Conservation (phyloP, 176 grass and related monocot genomes). For the Elymus sibiricus region DNA sequence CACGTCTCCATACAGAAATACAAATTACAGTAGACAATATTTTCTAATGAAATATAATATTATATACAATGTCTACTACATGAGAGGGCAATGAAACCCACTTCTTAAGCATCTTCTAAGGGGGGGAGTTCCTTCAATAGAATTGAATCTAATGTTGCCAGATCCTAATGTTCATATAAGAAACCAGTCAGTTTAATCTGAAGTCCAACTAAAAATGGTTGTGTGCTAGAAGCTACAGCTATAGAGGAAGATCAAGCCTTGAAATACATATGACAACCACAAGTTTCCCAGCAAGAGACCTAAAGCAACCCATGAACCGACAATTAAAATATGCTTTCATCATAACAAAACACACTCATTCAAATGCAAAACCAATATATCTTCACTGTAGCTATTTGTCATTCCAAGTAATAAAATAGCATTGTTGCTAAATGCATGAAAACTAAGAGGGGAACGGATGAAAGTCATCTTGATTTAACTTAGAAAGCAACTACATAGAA, state of each 20-base stretch:
- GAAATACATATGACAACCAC: conserved; percentile 87
- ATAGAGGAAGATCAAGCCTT: conserved; percentile 58
- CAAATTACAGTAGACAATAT: conserved; percentile 4
- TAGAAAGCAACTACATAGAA: too few relatives aligned
- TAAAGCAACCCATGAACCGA: conserved; percentile 66
- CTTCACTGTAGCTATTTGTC: not conserved
- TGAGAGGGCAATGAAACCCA: conserved; percentile 33
- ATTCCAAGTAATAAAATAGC: not conserved
- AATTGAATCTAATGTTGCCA: conserved; percentile 95
- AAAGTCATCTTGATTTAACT: too few relatives aligned
- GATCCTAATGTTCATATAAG: conserved; percentile 62
- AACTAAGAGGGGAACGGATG: too few relatives aligned
- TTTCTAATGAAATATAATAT: not conserved
- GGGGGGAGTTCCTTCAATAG: conserved; percentile 85
- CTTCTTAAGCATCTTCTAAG: conserved; percentile 78
- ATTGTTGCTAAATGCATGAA: not conserved
- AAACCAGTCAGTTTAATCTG: conserved; percentile 9
- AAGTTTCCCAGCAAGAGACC: conserved; percentile 79
- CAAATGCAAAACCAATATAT: not conserved
- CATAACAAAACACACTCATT: conserved; percentile 14
- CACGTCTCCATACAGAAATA: conserved; percentile 70
- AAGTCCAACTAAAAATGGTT: conserved; percentile 8
- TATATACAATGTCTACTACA: not conserved
- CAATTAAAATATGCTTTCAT: conserved; percentile 24
- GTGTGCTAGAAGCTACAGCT: conserved; percentile 10